A percentile compares a stretch with the other conserved stretches of the same genome.
These are phyloP conservation scores for Diatrype stigma DNA, from an alignment of 2,329 filamentous ascomycete species.

Conservation along the genomic window DNA sequence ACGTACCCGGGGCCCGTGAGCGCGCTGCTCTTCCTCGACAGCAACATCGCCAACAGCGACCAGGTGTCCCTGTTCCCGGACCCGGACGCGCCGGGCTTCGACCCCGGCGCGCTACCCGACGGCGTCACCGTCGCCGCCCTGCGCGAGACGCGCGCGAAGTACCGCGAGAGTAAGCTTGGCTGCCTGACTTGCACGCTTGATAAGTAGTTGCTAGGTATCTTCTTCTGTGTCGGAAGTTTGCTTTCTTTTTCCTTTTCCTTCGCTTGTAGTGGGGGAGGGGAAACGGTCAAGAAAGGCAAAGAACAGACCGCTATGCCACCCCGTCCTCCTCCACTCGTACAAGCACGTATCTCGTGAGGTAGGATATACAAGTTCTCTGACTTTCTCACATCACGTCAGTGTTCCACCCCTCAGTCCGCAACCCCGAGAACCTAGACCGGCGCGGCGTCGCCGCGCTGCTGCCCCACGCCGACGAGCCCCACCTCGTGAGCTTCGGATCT, in stretches of 20 bases:
- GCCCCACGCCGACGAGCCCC: constrained; percentile 38
- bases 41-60: constrained; percentile 53
- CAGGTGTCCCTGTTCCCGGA: constrained; percentile 53
- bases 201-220: too few species aligned
- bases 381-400: too few species aligned
- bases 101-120: constrained; percentile 32
- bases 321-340: too few species aligned
- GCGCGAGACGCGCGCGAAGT: constrained; percentile 30
- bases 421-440: constrained; percentile 46
- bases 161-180: too few species aligned
- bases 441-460: constrained; percentile 38
- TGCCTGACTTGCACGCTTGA: too few species aligned
- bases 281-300: too few species aligned
- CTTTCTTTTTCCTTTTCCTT: too few species aligned
- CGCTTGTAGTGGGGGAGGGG: too few species aligned
- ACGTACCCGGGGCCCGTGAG: constrained; percentile 40
- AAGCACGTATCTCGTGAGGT: too few species aligned
- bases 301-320: too few species aligned
- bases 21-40: constrained; percentile 50
- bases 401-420: constrained; percentile 47
- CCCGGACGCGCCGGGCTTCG: constrained; percentile 44
- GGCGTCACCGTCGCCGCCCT: constrained; percentile 33
- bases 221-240: too few species aligned
- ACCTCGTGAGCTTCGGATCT: constrained; percentile 32
- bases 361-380: too few species aligned